Base-by-base conservation (phyloP, 2,329 filamentous ascomycete genomes). In the Botrytis aclada region DNA sequence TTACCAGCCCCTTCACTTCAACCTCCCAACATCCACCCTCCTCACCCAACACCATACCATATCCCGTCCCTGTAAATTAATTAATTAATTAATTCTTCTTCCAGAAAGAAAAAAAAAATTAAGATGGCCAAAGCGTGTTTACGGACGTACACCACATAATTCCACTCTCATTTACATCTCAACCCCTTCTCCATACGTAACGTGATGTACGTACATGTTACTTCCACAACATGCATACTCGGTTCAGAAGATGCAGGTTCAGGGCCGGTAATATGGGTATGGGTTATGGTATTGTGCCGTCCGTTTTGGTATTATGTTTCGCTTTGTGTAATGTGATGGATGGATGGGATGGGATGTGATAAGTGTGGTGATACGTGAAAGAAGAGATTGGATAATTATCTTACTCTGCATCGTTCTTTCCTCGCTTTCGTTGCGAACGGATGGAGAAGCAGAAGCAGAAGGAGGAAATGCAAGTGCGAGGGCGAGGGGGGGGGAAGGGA, bases 71-170 rank as follows among this genome's bases (percentile, higher is more conserved):
- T 34, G 20, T 9, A 60, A 60, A 37, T 25, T 37, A 37, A 60
- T 58, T 58, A 60, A 37, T 25, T 37, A 37, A 60, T 58, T 58
- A 34, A 54, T n/a, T n/a, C 2, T 25, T 54, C 47, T n/a, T 54
- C n/a, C 47, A 37, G 9, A 60, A 60, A 60, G 3, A 14, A 16
- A 65, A 45, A 25, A 63, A 64, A 45, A 45, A n/a, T n/a, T n/a
- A n/a, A n/a, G 20, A 58, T 71, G 69, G 69, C 69, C 65, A 71
- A 71, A 71, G 60, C 69, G 69, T 71, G 69, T 71, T 32, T 56
- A 56, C 34, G 25, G 32, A 16, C 45, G 29, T 71, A 71, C 67
- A 65, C 18, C 29, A 29, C 62, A 37, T 69, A 16, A n/a, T 45
- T 45, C 47, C 54, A 69, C 66, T 69, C n/a, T 56, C 18, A 29